phyloP scores from a whole-genome alignment of 768 basidiomycete species.

The Phanerodontia chrysosporium region DNA sequence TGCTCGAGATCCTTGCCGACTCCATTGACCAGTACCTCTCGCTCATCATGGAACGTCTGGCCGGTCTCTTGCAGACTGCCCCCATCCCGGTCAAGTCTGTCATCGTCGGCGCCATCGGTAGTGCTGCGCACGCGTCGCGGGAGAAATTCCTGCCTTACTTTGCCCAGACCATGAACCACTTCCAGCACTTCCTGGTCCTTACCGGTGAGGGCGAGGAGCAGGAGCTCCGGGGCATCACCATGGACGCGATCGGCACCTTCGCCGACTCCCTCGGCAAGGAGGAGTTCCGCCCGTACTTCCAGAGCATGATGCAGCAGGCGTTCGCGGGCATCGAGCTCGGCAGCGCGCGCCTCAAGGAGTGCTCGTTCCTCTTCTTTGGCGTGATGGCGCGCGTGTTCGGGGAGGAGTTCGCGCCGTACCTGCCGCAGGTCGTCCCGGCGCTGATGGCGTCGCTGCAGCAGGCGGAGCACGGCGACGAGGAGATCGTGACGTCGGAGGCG shows the following conservation, averaged over 20 bases:
- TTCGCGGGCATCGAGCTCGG: conserved; percentile 87
- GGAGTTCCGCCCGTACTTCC: conserved; percentile 90
- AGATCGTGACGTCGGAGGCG: conserved; percentile 38
- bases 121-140: conserved; percentile 94
- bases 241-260: conserved; percentile 98
- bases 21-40: conserved; percentile 88
- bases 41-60: conserved; percentile 92
- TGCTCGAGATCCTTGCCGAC: conserved; percentile 91
- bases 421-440: conserved; percentile 81
- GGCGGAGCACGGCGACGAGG: conserved; percentile 69
- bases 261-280: conserved; percentile 96
- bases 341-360: conserved; percentile 85
- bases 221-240: conserved; percentile 93
- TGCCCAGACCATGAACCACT: conserved; percentile 80
- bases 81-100: conserved; percentile 88
- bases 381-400: conserved; percentile 97
- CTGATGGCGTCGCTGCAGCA: conserved; percentile 82
- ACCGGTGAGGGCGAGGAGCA: conserved; percentile 86
- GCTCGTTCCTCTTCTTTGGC: conserved; percentile 97
- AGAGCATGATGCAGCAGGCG: conserved; percentile 93
- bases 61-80: conserved; percentile 79
- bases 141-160: conserved; percentile 92
- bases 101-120: conserved; percentile 96
- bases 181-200: conserved; percentile 85
- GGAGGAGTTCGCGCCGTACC: conserved; percentile 87